Conservation (phyloP, 495 filamentous ascomycete species). For the Cercophora samala region DNA sequence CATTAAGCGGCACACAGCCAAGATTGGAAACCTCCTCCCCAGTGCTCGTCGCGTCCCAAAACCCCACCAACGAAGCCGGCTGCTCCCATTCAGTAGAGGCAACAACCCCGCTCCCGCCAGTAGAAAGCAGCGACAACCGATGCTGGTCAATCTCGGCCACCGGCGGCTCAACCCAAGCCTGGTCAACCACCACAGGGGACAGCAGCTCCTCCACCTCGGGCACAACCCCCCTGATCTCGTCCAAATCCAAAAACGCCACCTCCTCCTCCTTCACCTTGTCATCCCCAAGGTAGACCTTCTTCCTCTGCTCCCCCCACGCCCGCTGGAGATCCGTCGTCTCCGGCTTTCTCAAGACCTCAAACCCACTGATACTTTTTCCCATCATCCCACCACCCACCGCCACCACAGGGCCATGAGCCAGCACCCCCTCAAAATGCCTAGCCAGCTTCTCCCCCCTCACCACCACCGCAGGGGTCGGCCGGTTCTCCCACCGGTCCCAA, state of each 20-base stretch:
- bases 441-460: slow-evolving; percentile 27
- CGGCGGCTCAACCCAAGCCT: background rate
- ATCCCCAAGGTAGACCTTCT: slow-evolving; percentile 14
- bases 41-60: slow-evolving; percentile 23
- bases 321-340: slow-evolving; percentile 26
- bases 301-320: slow-evolving; percentile 20
- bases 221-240: slow-evolving; percentile 12
- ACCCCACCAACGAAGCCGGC: slow-evolving; percentile 12
- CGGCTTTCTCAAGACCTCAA: slow-evolving; percentile 26
- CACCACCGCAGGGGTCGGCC: slow-evolving; percentile 24
- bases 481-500: slow-evolving; percentile 22
- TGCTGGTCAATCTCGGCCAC: background rate
- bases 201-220: slow-evolving; percentile 18
- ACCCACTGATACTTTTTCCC: slow-evolving; percentile 23
- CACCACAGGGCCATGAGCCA: slow-evolving; percentile 29
- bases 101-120: background rate
- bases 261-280: background rate
- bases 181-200: background rate
- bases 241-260: slow-evolving; percentile 18
- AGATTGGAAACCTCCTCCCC: slow-evolving; percentile 16
- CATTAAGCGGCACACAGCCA: slow-evolving; percentile 26
- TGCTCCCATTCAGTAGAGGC: background rate
- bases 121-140: background rate
- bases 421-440: slow-evolving; percentile 27
- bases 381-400: no score